Base-by-base conservation (phyloP, 176 grass and related monocot genomes). In the Ananas comosus region DNA sequence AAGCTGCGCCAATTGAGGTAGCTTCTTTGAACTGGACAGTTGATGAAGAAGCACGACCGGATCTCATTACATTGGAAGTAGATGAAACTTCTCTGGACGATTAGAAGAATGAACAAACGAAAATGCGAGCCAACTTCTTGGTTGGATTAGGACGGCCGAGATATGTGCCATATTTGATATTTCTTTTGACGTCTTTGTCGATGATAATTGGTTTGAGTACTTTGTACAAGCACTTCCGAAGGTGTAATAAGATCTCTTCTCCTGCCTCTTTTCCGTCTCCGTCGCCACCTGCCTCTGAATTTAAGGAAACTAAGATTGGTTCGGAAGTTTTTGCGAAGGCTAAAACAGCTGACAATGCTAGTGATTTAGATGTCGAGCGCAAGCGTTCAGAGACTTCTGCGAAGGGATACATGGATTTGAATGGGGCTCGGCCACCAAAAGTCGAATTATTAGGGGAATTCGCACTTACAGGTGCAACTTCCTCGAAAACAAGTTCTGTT, bases 371-470 rank as follows among this genome's bases (percentile, higher is more conserved):
- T 23, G 33, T 23, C 25, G 7, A 28, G 28, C 21, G 2, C 19
- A 64, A 50, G 71, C 17, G 33, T 73, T 18, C 11, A 27, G 49
- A 18, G 9, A 21, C 12, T 17, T 17, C 10, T 23, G 58, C 18
- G 28, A 3, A 70, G 49, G 53, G 54, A 19, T 50, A 28, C 12
- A 76, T 13, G 16, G 69, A 76, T 14, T 22, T 11, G 56, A 71
- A 66, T n/a, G 69, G 53, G 56, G 77, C 33, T 0, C 69, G 53
- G 47, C 49, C 76, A 51, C 77, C 87, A 2, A 65, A 74, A 10
- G 83, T 86, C 2, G 27, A 86, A 59, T 56, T 83, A 51, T 77
- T 86, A 11, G 77, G 80, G 3, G 83, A 90, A 61, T 83, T 86
- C 22, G 64, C 53, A 13, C 33, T 74, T 71, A 47, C 63, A 1